Conservation (phyloP, 495 filamentous ascomycete species). For the Annulohypoxylon maeteangense region DNA sequence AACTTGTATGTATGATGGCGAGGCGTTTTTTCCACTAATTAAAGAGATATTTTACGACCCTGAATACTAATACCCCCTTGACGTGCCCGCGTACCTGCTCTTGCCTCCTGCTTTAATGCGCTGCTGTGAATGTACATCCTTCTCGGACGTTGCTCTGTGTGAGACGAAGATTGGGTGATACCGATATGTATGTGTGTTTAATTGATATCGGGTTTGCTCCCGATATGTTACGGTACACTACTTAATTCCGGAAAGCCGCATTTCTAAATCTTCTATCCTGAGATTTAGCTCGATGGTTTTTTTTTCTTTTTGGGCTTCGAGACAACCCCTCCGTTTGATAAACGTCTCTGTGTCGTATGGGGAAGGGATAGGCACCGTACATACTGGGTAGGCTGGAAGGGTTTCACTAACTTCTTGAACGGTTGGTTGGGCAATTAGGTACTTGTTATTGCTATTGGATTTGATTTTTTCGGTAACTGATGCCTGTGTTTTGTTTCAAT, state of each 20-base stretch:
- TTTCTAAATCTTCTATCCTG: not conserved
- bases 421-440: too few relatives aligned
- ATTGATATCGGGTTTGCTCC: not conserved
- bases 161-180: not conserved
- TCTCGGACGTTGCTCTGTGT: not conserved
- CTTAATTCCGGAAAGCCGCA: not conserved
- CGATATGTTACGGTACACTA: not conserved
- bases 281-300: not conserved
- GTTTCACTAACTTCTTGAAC: not conserved
- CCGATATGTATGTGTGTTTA: not conserved
- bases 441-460: not conserved
- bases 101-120: not conserved
- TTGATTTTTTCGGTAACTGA: too few relatives aligned
- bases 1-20: slow-evolving; percentile 45
- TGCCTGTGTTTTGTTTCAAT: too few relatives aligned
- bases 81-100: not conserved
- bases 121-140: not conserved
- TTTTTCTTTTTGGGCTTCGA: not conserved
- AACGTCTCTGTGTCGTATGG: not conserved
- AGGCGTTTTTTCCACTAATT: slow-evolving; percentile 47
- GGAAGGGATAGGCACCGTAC: not conserved
- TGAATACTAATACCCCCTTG: slow-evolving; percentile 28
- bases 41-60: slow-evolving; percentile 44
- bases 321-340: not conserved
- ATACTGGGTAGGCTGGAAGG: not conserved